Percentiles rank a stretch among this genome's conserved stretches.
Evolutionary conservation across 2,329 filamentous ascomycete species (phyloP).

Genomic region (Grosmannia serpens): DNA sequence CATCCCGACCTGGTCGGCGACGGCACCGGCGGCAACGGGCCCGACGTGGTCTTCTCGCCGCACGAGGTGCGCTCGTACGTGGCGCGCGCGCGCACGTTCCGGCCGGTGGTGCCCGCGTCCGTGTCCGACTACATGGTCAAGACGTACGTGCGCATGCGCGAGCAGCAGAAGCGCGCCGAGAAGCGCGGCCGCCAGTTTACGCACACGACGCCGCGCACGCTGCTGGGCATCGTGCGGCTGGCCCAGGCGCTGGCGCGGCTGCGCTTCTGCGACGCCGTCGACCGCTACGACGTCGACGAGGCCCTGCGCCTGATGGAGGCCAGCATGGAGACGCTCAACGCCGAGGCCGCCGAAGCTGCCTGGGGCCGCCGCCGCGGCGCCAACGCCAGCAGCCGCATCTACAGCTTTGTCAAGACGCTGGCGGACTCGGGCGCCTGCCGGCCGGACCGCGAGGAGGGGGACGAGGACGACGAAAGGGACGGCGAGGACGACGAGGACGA

Average conservation of each 20-base stretch:
- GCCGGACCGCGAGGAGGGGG: constrained; percentile 53
- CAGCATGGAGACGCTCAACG: constrained; percentile 82
- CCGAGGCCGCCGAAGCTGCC: constrained; percentile 50
- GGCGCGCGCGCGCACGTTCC: constrained; percentile 79
- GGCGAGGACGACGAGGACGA: constrained; percentile 45
- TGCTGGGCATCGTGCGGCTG: constrained; percentile 84
- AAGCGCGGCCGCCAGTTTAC: constrained; percentile 85
- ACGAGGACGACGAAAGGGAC: constrained; percentile 40
- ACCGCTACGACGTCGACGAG: constrained; percentile 91
- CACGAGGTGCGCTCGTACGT: constrained; percentile 95
- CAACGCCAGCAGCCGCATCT: constrained; percentile 82
- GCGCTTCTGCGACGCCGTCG: constrained; percentile 74
- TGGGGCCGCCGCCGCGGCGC: constrained; percentile 46
- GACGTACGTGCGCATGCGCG: constrained; percentile 89
- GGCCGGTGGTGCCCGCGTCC: constrained; percentile 70
- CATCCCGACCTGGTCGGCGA: constrained; percentile 54
- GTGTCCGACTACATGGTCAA: constrained; percentile 96
- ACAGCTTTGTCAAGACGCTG: constrained; percentile 83
- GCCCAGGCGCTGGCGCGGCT: constrained; percentile 88
- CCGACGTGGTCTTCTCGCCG: constrained; percentile 69
- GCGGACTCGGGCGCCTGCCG: constrained; percentile 78
- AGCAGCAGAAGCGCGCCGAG: constrained; percentile 85
- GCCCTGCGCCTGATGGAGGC: constrained; percentile 84
- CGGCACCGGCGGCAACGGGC: constrained; percentile 15
- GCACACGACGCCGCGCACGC: constrained; percentile 85